These are phyloP conservation scores for Phytophthora gonapodyides DNA, from an alignment of 352 stramenopile species.

Conservation along the genomic window DNA sequence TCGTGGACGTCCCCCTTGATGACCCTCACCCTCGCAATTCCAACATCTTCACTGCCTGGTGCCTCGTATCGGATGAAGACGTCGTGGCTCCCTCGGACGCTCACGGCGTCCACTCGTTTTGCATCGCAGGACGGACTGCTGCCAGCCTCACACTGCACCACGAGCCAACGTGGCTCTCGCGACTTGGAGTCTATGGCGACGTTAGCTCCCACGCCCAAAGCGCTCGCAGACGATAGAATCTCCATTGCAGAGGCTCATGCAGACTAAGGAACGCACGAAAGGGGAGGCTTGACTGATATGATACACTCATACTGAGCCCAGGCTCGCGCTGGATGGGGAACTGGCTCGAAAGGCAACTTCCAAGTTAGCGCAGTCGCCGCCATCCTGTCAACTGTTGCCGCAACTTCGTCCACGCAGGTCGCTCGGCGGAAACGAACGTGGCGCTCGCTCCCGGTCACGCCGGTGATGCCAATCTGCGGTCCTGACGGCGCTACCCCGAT, in stretches of 20 bases:
- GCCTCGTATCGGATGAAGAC: constrained; percentile 31
- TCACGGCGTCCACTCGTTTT: constrained; percentile 26
- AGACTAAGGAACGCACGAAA: not conserved
- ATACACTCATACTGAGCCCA: no score
- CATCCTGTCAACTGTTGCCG: no score
- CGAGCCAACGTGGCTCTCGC: constrained; percentile 13
- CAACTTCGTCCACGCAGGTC: no score
- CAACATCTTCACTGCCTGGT: not conserved
- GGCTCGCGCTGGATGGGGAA: not conserved
- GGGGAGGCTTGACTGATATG: not conserved
- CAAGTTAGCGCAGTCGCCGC: constrained; percentile 3
- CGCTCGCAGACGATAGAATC: constrained; percentile 11
- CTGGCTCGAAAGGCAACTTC: constrained; percentile 24
- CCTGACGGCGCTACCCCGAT: no score
- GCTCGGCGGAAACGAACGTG: no score
- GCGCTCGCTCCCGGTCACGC: no score
- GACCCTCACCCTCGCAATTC: constrained; percentile 19
- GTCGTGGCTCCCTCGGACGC: constrained; percentile 15
- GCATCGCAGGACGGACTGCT: constrained; percentile 26
- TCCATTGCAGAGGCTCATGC: constrained; percentile 16
- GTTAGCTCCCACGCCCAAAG: constrained; percentile 9
- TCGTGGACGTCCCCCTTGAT: constrained; percentile 27
- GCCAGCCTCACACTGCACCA: constrained; percentile 22
- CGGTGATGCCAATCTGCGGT: no score
- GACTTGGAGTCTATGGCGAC: constrained; percentile 21